A percentile compares a stretch with the other conserved stretches of the same genome.
These are phyloP conservation scores for Cetradonia linearis DNA, from an alignment of 495 filamentous ascomycete genomes.

Conservation along the genomic window DNA sequence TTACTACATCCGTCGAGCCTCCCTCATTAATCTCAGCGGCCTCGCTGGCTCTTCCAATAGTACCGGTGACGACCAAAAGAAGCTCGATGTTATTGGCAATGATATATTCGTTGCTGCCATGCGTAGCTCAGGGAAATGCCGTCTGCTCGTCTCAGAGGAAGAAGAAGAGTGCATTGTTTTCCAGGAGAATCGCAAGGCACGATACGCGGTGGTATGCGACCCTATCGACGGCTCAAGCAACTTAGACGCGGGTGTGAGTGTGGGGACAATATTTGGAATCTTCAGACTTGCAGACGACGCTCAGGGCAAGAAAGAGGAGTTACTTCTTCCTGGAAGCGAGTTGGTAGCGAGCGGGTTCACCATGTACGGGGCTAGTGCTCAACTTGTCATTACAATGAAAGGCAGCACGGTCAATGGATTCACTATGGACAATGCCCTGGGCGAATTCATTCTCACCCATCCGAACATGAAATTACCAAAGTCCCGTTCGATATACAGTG, in stretches of 20 bases:
- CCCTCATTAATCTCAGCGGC: constrained; percentile 92
- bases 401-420: constrained; percentile 91
- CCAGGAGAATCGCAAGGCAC: constrained; percentile 63
- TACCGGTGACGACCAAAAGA: constrained; percentile 98
- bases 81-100: constrained; percentile 97
- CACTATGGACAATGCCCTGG: constrained; percentile 88
- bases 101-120: constrained; percentile 94
- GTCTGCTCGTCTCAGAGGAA: constrained; percentile 88
- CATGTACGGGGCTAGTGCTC: constrained; percentile 97
- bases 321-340: constrained; percentile 79
- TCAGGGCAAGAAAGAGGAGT: constrained; percentile 57
- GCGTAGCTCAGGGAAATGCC: constrained; percentile 79
- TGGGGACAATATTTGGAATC: constrained; percentile 95
- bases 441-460: constrained; percentile 97
- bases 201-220: constrained; percentile 94
- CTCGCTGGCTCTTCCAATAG: constrained; percentile 90
- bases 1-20: constrained; percentile 96
- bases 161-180: constrained; percentile 89
- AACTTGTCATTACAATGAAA: constrained; percentile 95
- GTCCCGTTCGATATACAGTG: constrained; percentile 81
- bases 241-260: constrained; percentile 93
- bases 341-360: constrained; percentile 93
- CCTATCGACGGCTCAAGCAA: constrained; percentile 98
- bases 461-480: constrained; percentile 82
- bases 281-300: constrained; percentile 70